A percentile compares a stretch with the other conserved stretches of the same genome.
Evolutionary conservation across 2,329 filamentous ascomycete species (phyloP).

Genomic region (Paecilomyces niveus): DNA sequence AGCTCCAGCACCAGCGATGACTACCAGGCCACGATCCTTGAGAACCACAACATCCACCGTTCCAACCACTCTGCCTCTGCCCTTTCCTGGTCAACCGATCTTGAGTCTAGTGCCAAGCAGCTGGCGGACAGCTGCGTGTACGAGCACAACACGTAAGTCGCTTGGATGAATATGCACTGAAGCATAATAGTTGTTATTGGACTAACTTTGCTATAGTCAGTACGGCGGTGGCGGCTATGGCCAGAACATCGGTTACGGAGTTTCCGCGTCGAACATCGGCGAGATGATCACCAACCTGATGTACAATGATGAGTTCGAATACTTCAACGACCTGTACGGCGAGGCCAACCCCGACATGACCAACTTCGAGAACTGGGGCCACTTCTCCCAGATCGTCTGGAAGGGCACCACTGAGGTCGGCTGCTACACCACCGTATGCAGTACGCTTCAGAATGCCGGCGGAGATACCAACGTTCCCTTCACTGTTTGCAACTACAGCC

Average conservation of each 20-base stretch:
- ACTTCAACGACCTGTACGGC: constrained; percentile 54
- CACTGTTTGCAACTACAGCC: constrained; percentile 84
- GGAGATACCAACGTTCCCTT: constrained; percentile 50
- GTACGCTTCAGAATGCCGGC: constrained; percentile 34
- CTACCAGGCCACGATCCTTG: constrained; percentile 39
- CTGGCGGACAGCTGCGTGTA: constrained; percentile 65
- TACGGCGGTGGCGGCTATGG: constrained; percentile 62
- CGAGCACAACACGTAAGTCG: constrained; percentile 66
- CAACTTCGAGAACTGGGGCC: constrained; percentile 62
- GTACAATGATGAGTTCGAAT: constrained; percentile 73
- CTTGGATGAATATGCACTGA: neutral
- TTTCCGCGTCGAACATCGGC: constrained; percentile 51
- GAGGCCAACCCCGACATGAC: constrained; percentile 51
- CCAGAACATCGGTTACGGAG: constrained; percentile 80
- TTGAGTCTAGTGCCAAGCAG: constrained; percentile 56
- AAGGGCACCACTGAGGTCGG: constrained; percentile 54
- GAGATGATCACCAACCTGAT: constrained; percentile 71
- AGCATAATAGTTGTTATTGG: neutral
- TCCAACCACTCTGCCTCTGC: constrained; percentile 65
- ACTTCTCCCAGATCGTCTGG: constrained; percentile 73
- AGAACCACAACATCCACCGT: constrained; percentile 83
- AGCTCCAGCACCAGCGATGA: constrained; percentile 10
- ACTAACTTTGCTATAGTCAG: constrained; percentile 29
- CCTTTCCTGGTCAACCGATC: constrained; percentile 58
- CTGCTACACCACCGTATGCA: constrained; percentile 50